Evolutionary conservation across 768 basidiomycete species (phyloP), one percentile per base, ranked within the genome.

Genomic region (Panus rudis): DNA sequence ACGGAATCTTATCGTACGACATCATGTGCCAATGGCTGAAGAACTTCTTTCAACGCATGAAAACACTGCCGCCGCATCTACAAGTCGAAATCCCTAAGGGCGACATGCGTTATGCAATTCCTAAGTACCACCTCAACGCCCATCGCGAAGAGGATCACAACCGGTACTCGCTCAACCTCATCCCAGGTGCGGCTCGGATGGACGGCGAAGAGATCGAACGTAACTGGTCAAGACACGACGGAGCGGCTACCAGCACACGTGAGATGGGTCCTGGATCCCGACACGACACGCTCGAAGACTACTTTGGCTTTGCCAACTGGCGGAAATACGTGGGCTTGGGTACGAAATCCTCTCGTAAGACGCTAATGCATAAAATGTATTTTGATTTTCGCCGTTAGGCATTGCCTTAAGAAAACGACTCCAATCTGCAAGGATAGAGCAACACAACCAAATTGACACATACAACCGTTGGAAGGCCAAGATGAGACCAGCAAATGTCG

Each of bases 171-270:
- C 48, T 72, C 12, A 63, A 62, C 19, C 60, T 58, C 37, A 40
- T 47, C 12, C 26, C 43, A 2, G 57, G 63, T 4, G 51, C 53
- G 21, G 64, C 62, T 8, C 54, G 56, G 2, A 57, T 53, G 1
- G 64, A 66, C 50, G 63, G 69, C 0, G 65, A 73, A 37, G 64
- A 54, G 1, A 53, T 66, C 0, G 72, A 75, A 33, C 49, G 50
- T 0, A 51, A 43, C 0, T 74, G 72, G 72, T 43, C 66, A 0
- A 50, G 50, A 6, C 51, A 60, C 7, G 69, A 70, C 43, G 45
- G 54, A 0, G 48, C 58, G 0, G 62, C 60, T 0, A 42, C 55
- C 0, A 66, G 64, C 47, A 63, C 61, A 2, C 47, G 55, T 3
- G 66, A 68, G 32, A 71, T 69, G 66, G 64, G 58, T 0, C 59